phyloP scores from a whole-genome alignment of 75 land plant species.

The Larix kaempferi region DNA sequence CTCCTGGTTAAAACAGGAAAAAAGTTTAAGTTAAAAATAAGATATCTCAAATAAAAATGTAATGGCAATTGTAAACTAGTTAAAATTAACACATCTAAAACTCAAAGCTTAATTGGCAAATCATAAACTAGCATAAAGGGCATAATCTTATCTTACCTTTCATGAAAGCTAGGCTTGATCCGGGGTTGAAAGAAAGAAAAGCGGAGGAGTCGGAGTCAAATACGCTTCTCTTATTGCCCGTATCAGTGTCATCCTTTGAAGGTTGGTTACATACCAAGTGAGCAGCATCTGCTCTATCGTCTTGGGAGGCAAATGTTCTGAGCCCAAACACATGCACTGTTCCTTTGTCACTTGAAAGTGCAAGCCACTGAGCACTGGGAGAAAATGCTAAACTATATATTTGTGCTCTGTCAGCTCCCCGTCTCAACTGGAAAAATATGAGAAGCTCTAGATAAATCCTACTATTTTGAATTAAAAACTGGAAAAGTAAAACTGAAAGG shows the following conservation, averaged over 20 bases:
- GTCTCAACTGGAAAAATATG: constrained; percentile 44
- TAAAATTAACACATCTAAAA: not conserved
- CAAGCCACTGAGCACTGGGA: constrained; percentile 68
- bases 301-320: constrained; percentile 27
- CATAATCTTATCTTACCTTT: constrained; percentile 48
- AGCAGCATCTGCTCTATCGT: constrained; percentile 8
- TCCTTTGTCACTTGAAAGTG: constrained; percentile 90
- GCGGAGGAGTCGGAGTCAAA: constrained; percentile 21
- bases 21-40: not conserved
- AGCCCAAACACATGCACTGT: constrained; percentile 86
- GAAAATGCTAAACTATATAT: constrained; percentile 90
- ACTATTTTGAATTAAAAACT: not conserved
- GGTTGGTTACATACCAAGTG: constrained; percentile 2
- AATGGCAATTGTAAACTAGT: not conserved
- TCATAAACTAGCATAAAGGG: not conserved
- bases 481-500: not conserved
- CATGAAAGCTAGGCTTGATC: constrained; percentile 67
- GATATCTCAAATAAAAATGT: not conserved
- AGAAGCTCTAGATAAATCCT: not conserved
- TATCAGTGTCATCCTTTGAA: constrained; percentile 3
- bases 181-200: constrained; percentile 26
- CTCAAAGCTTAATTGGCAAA: not conserved
- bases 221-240: constrained; percentile 12
- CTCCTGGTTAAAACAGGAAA: constrained; percentile 42
- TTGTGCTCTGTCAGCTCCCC: constrained; percentile 86